A percentile compares a stretch with the other conserved stretches of the same genome.
phyloP scores from a whole-genome alignment of 352 stramenopile species.

The Phytophthora melonis region DNA sequence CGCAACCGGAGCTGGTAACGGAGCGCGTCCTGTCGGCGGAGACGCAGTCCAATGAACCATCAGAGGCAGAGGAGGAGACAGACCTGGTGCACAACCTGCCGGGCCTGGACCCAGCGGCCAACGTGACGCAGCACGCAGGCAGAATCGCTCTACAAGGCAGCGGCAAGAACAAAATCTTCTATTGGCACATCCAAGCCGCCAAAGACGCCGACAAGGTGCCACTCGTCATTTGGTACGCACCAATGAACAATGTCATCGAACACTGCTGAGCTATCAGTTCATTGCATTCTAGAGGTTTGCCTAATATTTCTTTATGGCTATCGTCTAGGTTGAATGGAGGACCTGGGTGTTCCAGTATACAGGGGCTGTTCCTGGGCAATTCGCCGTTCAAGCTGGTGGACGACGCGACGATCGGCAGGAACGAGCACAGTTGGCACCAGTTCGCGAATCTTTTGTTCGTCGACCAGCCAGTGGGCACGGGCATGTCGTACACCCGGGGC shows the following conservation, averaged over 20 bases:
- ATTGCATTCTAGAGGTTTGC: too few relatives aligned
- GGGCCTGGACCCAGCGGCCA: slow-evolving; percentile 54
- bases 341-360: slow-evolving; percentile 84
- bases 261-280: not conserved
- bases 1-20: not conserved
- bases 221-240: slow-evolving; percentile 71
- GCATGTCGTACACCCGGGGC: slow-evolving; percentile 72
- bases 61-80: slow-evolving; percentile 20
- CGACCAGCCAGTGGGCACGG: slow-evolving; percentile 83
- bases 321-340: slow-evolving; percentile 75
- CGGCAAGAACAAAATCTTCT: slow-evolving; percentile 76
- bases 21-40: slow-evolving; percentile 12
- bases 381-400: slow-evolving; percentile 75
- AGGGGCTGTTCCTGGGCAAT: slow-evolving; percentile 80
- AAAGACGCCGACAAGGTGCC: slow-evolving; percentile 56
- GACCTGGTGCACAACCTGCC: slow-evolving; percentile 64
- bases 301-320: too few relatives aligned
- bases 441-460: slow-evolving; percentile 86
- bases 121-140: slow-evolving; percentile 76
- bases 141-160: slow-evolving; percentile 58
- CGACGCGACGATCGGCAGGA: slow-evolving; percentile 60
- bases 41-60: slow-evolving; percentile 10
- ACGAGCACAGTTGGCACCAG: slow-evolving; percentile 81
- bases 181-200: slow-evolving; percentile 79
- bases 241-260: not conserved